Evolutionary conservation across 306 rosid species (phyloP).

Genomic region (Oemleria cerasiformis): DNA sequence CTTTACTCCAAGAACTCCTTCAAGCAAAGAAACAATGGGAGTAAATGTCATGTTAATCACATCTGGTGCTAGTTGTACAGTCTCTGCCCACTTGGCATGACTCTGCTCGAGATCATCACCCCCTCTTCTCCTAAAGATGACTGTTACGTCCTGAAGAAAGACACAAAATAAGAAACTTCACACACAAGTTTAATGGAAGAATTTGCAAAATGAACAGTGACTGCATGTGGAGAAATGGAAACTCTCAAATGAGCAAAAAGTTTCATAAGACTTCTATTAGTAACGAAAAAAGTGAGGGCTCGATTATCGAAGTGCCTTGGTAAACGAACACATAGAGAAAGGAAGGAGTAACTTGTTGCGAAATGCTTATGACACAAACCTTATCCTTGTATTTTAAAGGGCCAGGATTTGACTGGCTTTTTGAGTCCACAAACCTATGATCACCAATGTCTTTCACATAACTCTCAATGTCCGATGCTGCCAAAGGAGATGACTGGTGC

Average conservation of each 20-base stretch:
- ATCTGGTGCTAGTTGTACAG: slow-evolving; percentile 81
- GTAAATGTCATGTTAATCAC: slow-evolving; percentile 93
- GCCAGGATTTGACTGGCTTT: slow-evolving; percentile 47
- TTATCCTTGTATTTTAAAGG: slow-evolving; percentile 93
- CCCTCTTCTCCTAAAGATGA: slow-evolving; percentile 96
- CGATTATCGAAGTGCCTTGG: neutral
- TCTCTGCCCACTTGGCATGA: slow-evolving; percentile 86
- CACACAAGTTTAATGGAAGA: neutral
- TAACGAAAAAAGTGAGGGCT: neutral
- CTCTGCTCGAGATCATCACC: slow-evolving; percentile 99
- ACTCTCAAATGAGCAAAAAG: slow-evolving; percentile 4
- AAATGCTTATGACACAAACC: slow-evolving; percentile 47
- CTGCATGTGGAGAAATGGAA: neutral
- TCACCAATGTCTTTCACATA: slow-evolving; percentile 78
- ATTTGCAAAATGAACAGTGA: slow-evolving; percentile 20
- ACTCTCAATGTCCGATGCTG: slow-evolving; percentile 63
- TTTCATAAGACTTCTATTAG: slow-evolving; percentile 1
- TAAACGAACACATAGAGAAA: neutral
- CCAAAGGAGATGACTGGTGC: slow-evolving; percentile 82
- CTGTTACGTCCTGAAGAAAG: slow-evolving; percentile 85
- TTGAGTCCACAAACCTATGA: slow-evolving; percentile 68
- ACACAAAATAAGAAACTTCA: slow-evolving; percentile 6
- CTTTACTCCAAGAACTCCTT: slow-evolving; percentile 77
- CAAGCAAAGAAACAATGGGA: slow-evolving; percentile 86
- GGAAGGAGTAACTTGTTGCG: neutral